These are phyloP conservation scores for Pythium dissimile DNA, from an alignment of 352 stramenopile genomes.

Conservation along the genomic window DNA sequence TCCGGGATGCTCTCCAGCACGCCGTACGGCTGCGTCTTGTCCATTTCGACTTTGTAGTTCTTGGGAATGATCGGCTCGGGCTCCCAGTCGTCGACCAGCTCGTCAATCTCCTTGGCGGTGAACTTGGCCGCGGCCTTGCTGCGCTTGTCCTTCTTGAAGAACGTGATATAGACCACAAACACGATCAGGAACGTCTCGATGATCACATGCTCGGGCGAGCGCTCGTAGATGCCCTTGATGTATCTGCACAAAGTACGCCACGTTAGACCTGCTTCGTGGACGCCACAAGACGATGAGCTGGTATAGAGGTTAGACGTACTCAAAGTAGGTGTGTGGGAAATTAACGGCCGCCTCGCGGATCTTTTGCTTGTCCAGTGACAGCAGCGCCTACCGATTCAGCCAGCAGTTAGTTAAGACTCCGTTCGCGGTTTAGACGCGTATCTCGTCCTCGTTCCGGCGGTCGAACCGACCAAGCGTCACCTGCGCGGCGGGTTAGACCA, in stretches of 20 bases:
- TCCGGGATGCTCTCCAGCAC: slow-evolving; percentile 79
- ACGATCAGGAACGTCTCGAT: slow-evolving; percentile 97
- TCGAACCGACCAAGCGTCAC: too few species aligned
- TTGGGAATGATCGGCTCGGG: slow-evolving; percentile 86
- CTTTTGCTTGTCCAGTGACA: slow-evolving; percentile 54
- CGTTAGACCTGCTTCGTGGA: too few species aligned
- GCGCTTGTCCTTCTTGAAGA: slow-evolving; percentile 81
- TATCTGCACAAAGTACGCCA: slow-evolving; percentile 28
- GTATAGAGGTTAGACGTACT: slow-evolving; percentile 37
- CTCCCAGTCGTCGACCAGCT: slow-evolving; percentile 87
- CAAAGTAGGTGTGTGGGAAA: slow-evolving; percentile 66
- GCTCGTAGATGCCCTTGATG: slow-evolving; percentile 78
- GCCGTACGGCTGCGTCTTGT: slow-evolving; percentile 48
- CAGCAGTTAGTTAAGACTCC: not conserved
- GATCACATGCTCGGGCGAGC: slow-evolving; percentile 93
- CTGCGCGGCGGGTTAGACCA: too few species aligned
- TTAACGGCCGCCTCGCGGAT: slow-evolving; percentile 62
- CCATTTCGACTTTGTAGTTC: slow-evolving; percentile 26
- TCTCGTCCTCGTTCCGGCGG: not conserved
- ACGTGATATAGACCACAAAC: slow-evolving; percentile 94
- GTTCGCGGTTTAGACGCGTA: not conserved
- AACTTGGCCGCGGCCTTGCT: slow-evolving; percentile 63
- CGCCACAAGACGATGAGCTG: too few species aligned
- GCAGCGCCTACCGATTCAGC: slow-evolving; percentile 36
- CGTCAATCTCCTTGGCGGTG: slow-evolving; percentile 86